Conservation (phyloP, 2,329 filamentous ascomycete genomes). For the Teratosphaeria pseudoeucalypti region DNA sequence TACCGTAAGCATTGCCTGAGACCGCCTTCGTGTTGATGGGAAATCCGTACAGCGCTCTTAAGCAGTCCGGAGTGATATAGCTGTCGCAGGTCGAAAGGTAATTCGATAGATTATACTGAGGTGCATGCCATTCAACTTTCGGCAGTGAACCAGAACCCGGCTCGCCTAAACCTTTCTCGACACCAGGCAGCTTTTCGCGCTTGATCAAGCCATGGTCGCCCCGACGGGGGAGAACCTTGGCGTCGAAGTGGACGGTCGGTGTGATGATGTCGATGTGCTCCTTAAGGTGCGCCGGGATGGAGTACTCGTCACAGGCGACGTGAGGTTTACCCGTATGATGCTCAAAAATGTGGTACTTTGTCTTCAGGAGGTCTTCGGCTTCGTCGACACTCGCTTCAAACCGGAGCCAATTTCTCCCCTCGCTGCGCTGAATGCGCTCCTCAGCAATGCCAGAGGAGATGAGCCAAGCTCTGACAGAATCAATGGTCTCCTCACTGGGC, state of each 20-base stretch:
- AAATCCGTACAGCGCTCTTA: constrained; percentile 29
- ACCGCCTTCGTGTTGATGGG: constrained; percentile 26
- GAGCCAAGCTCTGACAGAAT: constrained; percentile 46
- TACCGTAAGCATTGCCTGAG: constrained; percentile 41
- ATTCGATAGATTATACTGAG: neutral
- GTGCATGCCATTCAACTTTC: constrained; percentile 13
- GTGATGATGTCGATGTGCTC: constrained; percentile 28
- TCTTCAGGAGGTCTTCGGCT: constrained; percentile 43
- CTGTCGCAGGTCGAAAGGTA: constrained; percentile 37
- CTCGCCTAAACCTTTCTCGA: constrained; percentile 15
- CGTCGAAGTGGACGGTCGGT: constrained; percentile 33
- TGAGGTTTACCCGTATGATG: constrained; percentile 29
- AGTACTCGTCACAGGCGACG: constrained; percentile 31
- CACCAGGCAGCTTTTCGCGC: constrained; percentile 11
- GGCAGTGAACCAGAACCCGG: constrained; percentile 23
- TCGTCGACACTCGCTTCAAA: constrained; percentile 47
- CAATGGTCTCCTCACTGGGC: constrained; percentile 33
- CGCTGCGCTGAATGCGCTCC: constrained; percentile 40
- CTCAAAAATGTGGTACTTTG: constrained; percentile 44
- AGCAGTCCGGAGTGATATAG: constrained; percentile 48
- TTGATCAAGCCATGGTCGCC: constrained; percentile 9
- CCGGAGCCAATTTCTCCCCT: constrained; percentile 43
- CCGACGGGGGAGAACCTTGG: constrained; percentile 18
- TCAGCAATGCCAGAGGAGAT: constrained; percentile 39
- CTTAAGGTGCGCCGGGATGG: constrained; percentile 19